Evolutionary conservation across 2,329 filamentous ascomycete genomes (phyloP), one percentile per base, ranked within the genome.

Genomic region (Apiospora marii): DNA sequence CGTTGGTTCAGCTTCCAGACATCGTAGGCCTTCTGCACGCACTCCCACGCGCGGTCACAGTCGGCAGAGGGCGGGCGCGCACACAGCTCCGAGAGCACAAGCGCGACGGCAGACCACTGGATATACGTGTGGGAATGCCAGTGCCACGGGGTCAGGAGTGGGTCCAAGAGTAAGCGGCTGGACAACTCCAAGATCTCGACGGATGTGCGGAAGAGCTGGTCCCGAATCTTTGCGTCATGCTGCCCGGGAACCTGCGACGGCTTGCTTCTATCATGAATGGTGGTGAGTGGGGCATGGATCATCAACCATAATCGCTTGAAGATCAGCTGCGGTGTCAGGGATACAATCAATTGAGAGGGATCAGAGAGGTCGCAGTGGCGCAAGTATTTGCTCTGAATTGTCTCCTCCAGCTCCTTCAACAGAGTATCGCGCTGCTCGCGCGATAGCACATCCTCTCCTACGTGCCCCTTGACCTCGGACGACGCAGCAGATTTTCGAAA

Each of bases 1-100:
- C 79, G 27, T 79, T 72, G 7, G 77, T 83, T 41, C 71, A 81
- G 61, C 16, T 69, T 68, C 49, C 68, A 70, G 22, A 58, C 34
- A 22, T 71, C 67, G 44, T 70, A 71, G 12, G 71, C 30, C 37
- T 68, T 69, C 13, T 71, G 67, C 16, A 74, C 70, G 46, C 48
- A 70, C 41, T 71, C 70, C 74, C 75, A 76, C n/a, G 74, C 74
- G 27, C 72, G 72, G 22, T 76, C 75, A 49, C 71, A 73, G 27
- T 69, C 68, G 14, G 71, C 51, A 12, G 69, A 71, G 8, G 71
- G 71, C 2, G 72, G 72, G 19, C 73, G 74, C 14, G 53, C 34
- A 19, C 74, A 74, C 1, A 75, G 27, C 64, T 75, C 74, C 16
- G 71, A 72, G 8, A 75, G 73, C 27, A 73, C 74, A 37, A 75